Base-by-base conservation (phyloP, 2,329 filamentous ascomycete genomes). In the Zasmidium citrigriseum region DNA sequence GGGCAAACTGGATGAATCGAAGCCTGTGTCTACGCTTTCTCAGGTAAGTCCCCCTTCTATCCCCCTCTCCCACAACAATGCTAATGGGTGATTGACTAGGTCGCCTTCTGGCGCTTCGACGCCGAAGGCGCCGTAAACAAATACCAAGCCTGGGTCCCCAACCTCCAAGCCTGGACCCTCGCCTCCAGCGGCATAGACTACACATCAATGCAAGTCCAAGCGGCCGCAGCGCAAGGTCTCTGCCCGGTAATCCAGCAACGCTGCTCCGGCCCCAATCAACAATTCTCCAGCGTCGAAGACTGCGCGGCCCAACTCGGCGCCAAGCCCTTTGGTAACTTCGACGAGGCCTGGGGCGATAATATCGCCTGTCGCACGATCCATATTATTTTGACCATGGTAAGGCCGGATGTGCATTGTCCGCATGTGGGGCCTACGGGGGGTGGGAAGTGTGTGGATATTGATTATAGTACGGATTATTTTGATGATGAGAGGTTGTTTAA, bases 21-120 rank as follows among this genome's bases (percentile, higher is more conserved):
- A 58, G 46, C 61, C 57, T 4, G 60, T 46, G 4, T 52, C 54
- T 1, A 60, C 60, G 14, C 55, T 66, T n/a, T 61, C 63, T 4
- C 61, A 66, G 49, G 58, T 58, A 45, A 25, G 47, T 21, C 46
- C 20, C 44, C 44, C n/a, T 12, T 2, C 23, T 23, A 10, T 16
- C 20, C 34, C 4, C 16, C 34, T 41, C 34, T 4, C 7, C 34
- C 34, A 41, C 16, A n/a, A 41, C n/a, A n/a, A n/a, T n/a, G n/a
- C 7, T 41, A 41, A 41, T n/a, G 14, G 14, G 12, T 4, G 14
- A 4, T n/a, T 22, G 4, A 21, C 2, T 41, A 68, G 60, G 53
- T 78, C 11, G 75, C 77, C 0, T 82, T 81, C 60, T 82, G 78
- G 77, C 74, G 72, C 27, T 77, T 82, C 58, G 77, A 80, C 57